Base-by-base conservation (phyloP, 2,329 filamentous ascomycete genomes). In the Pezicula neosporulosa region DNA sequence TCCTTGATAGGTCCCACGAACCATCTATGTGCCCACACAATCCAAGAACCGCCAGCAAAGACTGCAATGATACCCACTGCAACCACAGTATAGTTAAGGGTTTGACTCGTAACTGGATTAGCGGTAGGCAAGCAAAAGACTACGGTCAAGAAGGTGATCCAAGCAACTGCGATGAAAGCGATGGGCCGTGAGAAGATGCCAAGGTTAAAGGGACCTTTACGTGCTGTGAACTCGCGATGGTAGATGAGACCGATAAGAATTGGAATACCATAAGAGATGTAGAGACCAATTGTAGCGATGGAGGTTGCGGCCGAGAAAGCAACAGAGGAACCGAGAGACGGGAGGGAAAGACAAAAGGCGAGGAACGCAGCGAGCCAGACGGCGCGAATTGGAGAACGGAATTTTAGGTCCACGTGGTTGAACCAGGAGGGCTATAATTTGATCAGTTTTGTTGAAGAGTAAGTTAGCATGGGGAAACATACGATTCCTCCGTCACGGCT, bases 261-360 rank as follows among this genome's bases (percentile, higher is more conserved):
- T 0, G 80, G 80, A 19, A 82, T 69, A 1, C 78, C 79, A 60
- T 83, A 83, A 48, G 74, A 78, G 46, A 83, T 73, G 57, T 83
- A 83, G 3, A 83, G 68, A 0, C 80, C 80, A 43, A 82, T 74
- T 13, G 80, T 83, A 4, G 80, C 80, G 54, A 83, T 83, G 9
- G 75, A 79, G 2, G 80, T 83, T 2, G 78, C 79, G 2, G 80
- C 80, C 2, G 77, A 68, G 55, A 81, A 83, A 6, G 80, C 80
- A 6, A 83, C 80, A 3, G 61, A 62, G 2, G 73, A 77, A 6
- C 80, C 80, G 1, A 83, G 70, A 9, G 75, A 79, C 1, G 80
- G 80, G 8, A 83, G 70, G 0, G 77, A 75, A 0, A 83, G 72
- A 56, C 77, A 75, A 59, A 83, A 82, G 1, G 77, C 71, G 19